phyloP scores from a whole-genome alignment of 2,329 filamentous ascomycete species.

The Teratosphaeria gauchensis region DNA sequence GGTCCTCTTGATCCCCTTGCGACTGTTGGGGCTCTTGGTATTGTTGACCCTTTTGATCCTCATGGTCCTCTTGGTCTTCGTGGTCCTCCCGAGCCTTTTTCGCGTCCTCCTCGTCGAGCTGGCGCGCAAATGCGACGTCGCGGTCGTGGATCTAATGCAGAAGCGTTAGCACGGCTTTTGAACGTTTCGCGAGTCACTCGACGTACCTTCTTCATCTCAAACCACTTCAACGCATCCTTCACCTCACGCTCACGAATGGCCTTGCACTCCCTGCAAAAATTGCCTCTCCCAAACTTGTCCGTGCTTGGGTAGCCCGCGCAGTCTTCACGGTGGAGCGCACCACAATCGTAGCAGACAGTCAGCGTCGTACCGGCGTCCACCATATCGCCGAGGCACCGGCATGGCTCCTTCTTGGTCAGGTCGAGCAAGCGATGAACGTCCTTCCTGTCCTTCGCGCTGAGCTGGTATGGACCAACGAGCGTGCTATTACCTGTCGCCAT shows the following conservation, averaged over 20 bases:
- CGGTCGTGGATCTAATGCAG: neutral
- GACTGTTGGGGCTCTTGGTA: neutral
- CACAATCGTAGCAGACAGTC: constrained; percentile 3
- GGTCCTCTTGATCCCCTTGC: too few relatives aligned
- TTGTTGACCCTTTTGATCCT: neutral
- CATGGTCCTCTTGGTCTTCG: neutral
- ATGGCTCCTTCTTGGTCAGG: neutral
- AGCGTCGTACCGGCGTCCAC: neutral
- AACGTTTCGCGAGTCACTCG: neutral
- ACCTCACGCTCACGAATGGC: neutral
- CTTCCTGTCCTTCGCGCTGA: neutral
- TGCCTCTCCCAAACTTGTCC: neutral
- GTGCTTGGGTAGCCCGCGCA: neutral
- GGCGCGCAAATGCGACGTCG: neutral
- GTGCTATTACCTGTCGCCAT: neutral
- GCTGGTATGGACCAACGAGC: neutral
- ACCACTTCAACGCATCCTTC: neutral
- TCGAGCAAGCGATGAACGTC: neutral
- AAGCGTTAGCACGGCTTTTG: neutral
- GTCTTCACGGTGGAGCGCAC: constrained; percentile 1
- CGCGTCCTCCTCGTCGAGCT: neutral
- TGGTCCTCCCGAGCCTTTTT: too few relatives aligned
- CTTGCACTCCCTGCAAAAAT: constrained; percentile 1
- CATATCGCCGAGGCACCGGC: neutral
- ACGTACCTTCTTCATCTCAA: neutral